Percentiles rank a stretch among this genome's conserved stretches.
Evolutionary conservation across 192 early-diverging fungal species (phyloP).

Genomic region (Linderina pennispora): DNA sequence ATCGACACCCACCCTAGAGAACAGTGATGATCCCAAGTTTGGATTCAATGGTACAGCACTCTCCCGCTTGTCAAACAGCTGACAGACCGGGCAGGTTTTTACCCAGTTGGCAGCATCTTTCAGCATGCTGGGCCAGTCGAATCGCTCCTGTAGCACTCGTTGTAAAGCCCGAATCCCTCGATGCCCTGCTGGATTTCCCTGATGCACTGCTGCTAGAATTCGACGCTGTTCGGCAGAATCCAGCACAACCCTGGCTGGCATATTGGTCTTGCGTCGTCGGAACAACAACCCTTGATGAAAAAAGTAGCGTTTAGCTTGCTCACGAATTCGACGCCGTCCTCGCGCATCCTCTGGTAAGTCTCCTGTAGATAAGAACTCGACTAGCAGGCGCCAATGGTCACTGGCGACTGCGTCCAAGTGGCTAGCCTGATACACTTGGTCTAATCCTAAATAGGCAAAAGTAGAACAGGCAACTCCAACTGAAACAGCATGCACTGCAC

Average conservation of each 20-base stretch:
- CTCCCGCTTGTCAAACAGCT: not conserved
- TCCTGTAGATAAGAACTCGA: not conserved
- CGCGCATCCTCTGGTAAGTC: not conserved
- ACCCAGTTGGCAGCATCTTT: not conserved
- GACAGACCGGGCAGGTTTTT: not conserved
- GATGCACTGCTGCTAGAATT: not conserved
- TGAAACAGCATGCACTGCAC: not conserved
- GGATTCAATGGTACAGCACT: not conserved
- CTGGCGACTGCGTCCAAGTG: too few relatives aligned
- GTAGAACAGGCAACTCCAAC: not conserved
- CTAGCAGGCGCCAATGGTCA: not conserved
- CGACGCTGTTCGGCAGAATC: not conserved
- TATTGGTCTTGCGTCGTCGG: not conserved
- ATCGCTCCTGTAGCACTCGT: not conserved
- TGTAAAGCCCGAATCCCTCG: not conserved
- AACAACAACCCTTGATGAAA: conserved; percentile 1
- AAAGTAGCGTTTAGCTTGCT: conserved; percentile 1
- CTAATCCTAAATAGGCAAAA: not conserved
- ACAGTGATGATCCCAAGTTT: not conserved
- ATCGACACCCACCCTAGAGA: conserved; percentile 1
- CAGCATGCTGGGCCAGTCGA: not conserved
- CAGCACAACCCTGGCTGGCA: not conserved
- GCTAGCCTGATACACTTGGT: not conserved
- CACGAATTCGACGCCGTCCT: not conserved
- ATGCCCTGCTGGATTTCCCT: conserved; percentile 1